A percentile compares a stretch with the other conserved stretches of the same genome.
These are phyloP conservation scores for Adansonia rubrostipa DNA, from an alignment of 441 rosid genomes.

Conservation along the genomic window DNA sequence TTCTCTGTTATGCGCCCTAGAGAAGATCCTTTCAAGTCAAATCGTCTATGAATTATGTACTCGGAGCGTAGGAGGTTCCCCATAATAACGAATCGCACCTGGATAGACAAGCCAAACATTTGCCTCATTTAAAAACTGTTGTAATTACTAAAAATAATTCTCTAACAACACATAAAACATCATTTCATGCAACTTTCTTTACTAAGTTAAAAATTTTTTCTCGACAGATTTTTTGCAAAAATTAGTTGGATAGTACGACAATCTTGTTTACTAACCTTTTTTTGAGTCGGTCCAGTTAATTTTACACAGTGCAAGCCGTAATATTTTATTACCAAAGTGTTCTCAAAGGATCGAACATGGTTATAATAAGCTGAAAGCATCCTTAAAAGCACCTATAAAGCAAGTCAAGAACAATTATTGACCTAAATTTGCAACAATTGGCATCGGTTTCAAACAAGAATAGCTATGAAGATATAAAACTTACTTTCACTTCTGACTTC, in stretches of 20 bases:
- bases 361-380: slow-evolving; percentile 74
- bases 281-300: slow-evolving; percentile 59
- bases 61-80: slow-evolving; percentile 70
- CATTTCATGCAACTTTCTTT: background rate
- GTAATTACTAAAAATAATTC: no score
- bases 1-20: slow-evolving; percentile 68
- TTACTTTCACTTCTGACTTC: slow-evolving; percentile 68
- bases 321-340: slow-evolving; percentile 64
- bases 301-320: slow-evolving; percentile 71
- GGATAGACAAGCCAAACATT: slow-evolving; percentile 9
- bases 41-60: slow-evolving; percentile 58
- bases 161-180: background rate
- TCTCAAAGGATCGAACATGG: slow-evolving; percentile 64
- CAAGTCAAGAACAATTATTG: background rate
- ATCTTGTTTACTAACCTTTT: slow-evolving; percentile 47
- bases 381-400: slow-evolving; percentile 56
- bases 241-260: background rate
- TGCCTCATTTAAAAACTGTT: no score
- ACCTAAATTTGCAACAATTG: background rate
- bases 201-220: background rate
- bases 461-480: slow-evolving; percentile 8
- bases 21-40: slow-evolving; percentile 75
- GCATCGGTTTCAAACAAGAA: background rate
- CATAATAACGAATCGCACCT: slow-evolving; percentile 75
- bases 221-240: background rate